phyloP scores from a whole-genome alignment of 257 asterid genomes.

The Capsicum rhomboideum region DNA sequence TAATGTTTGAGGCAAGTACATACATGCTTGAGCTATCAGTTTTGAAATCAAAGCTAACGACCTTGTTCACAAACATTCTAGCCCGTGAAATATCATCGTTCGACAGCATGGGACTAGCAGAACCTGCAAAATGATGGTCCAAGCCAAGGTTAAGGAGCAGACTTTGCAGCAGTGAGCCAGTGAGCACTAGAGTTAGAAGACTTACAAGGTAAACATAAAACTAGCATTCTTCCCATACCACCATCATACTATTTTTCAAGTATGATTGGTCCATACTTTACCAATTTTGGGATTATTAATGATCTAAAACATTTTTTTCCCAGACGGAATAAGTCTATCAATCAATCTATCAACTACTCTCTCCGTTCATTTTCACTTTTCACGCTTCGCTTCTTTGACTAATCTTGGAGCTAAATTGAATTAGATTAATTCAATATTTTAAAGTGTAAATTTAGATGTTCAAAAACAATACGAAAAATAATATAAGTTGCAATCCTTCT shows the following conservation, averaged over 20 bases:
- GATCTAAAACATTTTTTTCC: background rate
- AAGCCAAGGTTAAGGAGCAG: background rate
- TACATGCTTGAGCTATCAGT: slow-evolving; percentile 59
- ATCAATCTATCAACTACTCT: no score
- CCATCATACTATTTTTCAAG: no score
- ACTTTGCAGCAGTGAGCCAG: background rate
- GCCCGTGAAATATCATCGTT: slow-evolving; percentile 72
- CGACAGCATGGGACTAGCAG: slow-evolving; percentile 87
- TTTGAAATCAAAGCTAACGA: slow-evolving; percentile 33
- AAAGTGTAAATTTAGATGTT: no score
- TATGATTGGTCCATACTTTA: background rate
- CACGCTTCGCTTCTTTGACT: no score
- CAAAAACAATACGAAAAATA: no score
- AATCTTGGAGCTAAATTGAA: no score
- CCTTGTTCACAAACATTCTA: slow-evolving; percentile 43
- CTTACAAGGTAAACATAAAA: background rate
- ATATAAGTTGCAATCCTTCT: no score
- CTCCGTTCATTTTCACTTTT: no score
- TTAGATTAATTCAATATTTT: background rate
- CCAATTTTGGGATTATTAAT: background rate
- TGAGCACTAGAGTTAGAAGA: background rate
- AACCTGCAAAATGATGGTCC: slow-evolving; percentile 47
- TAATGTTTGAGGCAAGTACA: slow-evolving; percentile 24
- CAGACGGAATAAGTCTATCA: no score
- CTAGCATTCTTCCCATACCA: background rate